phyloP scores from a whole-genome alignment of 2,329 filamentous ascomycete species.

The Fusarium sp. region DNA sequence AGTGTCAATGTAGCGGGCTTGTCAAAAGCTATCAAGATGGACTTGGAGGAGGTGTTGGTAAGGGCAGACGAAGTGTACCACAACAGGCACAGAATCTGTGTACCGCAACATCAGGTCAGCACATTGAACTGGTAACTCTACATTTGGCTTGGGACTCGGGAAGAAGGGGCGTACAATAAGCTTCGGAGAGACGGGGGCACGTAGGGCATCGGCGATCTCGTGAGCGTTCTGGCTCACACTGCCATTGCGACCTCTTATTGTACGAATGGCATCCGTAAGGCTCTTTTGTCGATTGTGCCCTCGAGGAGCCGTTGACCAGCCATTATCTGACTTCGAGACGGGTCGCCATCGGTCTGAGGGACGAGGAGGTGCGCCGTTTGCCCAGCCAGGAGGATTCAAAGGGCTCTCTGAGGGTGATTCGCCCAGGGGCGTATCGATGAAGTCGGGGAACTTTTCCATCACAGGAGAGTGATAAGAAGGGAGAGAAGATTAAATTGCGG shows the following conservation, averaged over 20 bases:
- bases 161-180: conserved; percentile 72
- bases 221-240: conserved; percentile 94
- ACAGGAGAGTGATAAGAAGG: conserved; percentile 2
- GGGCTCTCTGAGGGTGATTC: conserved; percentile 44
- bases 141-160: conserved; percentile 9
- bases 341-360: conserved; percentile 44
- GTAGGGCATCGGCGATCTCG: conserved; percentile 90
- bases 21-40: conserved; percentile 90
- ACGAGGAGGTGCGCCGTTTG: conserved; percentile 44
- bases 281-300: conserved; percentile 83
- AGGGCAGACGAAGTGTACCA: conserved; percentile 97
- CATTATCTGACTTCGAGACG: conserved; percentile 39
- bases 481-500: neutral
- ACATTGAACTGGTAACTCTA: conserved; percentile 16
- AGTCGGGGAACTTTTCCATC: conserved; percentile 69
- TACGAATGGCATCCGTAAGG: conserved; percentile 85
- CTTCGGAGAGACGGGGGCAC: conserved; percentile 86
- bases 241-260: conserved; percentile 79
- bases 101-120: conserved; percentile 43
- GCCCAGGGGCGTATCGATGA: conserved; percentile 54
- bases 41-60: conserved; percentile 97
- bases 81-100: conserved; percentile 81
- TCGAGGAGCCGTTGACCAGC: conserved; percentile 46
- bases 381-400: conserved; percentile 38
- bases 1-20: conserved; percentile 92